Conservation (phyloP, 106 monocot species). For the Xerophyta viscosa region DNA sequence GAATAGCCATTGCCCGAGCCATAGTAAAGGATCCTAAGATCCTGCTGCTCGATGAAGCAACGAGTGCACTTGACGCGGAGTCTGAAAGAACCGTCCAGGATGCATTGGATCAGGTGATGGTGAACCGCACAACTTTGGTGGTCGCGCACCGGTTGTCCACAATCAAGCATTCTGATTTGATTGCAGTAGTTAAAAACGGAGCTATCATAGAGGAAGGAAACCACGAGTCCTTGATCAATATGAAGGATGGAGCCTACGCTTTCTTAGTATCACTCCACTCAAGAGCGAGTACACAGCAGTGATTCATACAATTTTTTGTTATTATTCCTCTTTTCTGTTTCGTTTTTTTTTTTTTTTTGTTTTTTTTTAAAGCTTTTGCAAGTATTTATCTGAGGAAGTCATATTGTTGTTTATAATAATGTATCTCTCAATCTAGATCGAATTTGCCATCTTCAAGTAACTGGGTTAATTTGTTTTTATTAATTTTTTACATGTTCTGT, state of each 20-base stretch:
- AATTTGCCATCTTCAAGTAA: too few relatives aligned
- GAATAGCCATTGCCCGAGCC: slow-evolving; percentile 37
- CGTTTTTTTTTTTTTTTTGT: too few relatives aligned
- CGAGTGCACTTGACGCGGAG: too few relatives aligned
- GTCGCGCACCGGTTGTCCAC: slow-evolving; percentile 35
- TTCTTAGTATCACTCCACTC: slow-evolving; percentile 23
- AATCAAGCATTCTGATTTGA: slow-evolving; percentile 30
- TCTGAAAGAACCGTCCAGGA: slow-evolving; percentile 36
- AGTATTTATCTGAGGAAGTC: too few relatives aligned
- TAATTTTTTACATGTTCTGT: too few relatives aligned
- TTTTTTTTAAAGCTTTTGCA: too few relatives aligned
- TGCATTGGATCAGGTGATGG: slow-evolving; percentile 32
- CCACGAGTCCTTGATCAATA: slow-evolving; percentile 22
- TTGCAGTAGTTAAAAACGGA: slow-evolving; percentile 33
- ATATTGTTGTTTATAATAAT: too few relatives aligned
- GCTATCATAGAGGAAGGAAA: slow-evolving; percentile 27
- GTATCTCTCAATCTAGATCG: too few relatives aligned
- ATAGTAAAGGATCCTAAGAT: slow-evolving; percentile 39
- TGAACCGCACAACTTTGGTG: slow-evolving; percentile 24
- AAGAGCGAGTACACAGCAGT: too few relatives aligned
- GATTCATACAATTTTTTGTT: too few relatives aligned
- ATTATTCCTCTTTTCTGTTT: too few relatives aligned
- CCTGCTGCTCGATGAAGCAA: slow-evolving; percentile 33
- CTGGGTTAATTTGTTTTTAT: too few relatives aligned
- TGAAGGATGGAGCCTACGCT: slow-evolving; percentile 33